Conservation (phyloP, 495 filamentous ascomycete species). For the Achaetomiella virescens region DNA sequence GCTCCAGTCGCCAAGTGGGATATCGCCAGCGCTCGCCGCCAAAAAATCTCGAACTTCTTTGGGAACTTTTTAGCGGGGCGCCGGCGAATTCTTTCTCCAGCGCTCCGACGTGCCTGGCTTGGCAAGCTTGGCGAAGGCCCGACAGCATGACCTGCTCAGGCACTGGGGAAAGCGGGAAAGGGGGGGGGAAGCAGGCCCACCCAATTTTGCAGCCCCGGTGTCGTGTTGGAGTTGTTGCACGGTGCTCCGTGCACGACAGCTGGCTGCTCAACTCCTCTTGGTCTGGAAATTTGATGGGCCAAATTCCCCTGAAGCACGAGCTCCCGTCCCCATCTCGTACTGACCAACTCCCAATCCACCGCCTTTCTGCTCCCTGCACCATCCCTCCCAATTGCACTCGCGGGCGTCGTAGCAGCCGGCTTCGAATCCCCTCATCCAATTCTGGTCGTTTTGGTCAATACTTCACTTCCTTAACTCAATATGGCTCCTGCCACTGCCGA, state of each 20-base stretch:
- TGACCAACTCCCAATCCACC: slow-evolving; percentile 23
- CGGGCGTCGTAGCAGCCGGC: slow-evolving; percentile 16
- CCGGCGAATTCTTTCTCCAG: slow-evolving; percentile 29
- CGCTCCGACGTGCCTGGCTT: slow-evolving; percentile 11
- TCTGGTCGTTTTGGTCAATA: slow-evolving; percentile 8
- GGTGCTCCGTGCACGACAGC: slow-evolving; percentile 19
- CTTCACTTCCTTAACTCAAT: slow-evolving; percentile 30
- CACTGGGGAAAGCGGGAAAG: slow-evolving; percentile 27
- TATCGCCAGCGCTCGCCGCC: slow-evolving; percentile 11
- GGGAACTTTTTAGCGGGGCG: slow-evolving; percentile 28
- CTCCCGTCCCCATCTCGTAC: slow-evolving; percentile 21
- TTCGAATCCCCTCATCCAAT: slow-evolving; percentile 9
- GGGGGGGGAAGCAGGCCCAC: slow-evolving; percentile 16
- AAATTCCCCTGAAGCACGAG: slow-evolving; percentile 37
- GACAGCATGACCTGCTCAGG: slow-evolving; percentile 8
- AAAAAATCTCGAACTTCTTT: slow-evolving; percentile 19
- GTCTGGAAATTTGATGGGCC: slow-evolving; percentile 37
- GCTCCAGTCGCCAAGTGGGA: slow-evolving; percentile 6
- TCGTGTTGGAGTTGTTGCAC: slow-evolving; percentile 11
- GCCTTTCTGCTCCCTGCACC: slow-evolving; percentile 14
- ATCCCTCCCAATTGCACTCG: slow-evolving; percentile 15
- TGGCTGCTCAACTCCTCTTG: background rate
- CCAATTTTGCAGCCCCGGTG: slow-evolving; percentile 14
- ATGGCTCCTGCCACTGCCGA: slow-evolving; percentile 75
- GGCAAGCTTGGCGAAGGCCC: slow-evolving; percentile 12